phyloP scores from a whole-genome alignment of 805 yeast species.

The Debaryomyces prosopidis region DNA sequence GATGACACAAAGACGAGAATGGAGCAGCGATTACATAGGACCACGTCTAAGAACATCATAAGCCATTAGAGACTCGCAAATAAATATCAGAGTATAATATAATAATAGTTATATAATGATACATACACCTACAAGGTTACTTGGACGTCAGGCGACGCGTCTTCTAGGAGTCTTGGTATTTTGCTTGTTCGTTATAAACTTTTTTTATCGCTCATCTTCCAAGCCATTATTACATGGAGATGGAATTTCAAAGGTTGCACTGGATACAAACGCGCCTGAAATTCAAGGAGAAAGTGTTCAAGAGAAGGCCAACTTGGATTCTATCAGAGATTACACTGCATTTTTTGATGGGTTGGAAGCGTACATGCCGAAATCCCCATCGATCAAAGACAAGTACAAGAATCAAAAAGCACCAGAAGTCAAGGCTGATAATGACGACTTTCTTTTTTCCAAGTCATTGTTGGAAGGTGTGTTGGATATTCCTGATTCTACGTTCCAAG shows the following conservation, averaged over 20 bases:
- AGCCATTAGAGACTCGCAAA: not conserved
- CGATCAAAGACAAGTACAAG: slow-evolving; percentile 44
- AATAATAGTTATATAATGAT: no score
- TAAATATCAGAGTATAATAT: not conserved
- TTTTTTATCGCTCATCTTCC: no score
- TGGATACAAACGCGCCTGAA: no score
- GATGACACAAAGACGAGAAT: not conserved
- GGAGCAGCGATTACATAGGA: not conserved
- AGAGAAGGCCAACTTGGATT: not conserved
- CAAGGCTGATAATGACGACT: slow-evolving; percentile 39
- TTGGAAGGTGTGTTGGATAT: slow-evolving; percentile 44
- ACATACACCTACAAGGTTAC: no score
- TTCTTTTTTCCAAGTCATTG: slow-evolving; percentile 48
- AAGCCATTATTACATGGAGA: no score
- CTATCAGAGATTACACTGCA: slow-evolving; percentile 22
- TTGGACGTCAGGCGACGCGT: no score
- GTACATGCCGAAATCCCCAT: slow-evolving; percentile 37
- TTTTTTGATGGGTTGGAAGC: slow-evolving; percentile 34
- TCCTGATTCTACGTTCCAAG: slow-evolving; percentile 29
- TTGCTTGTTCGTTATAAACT: no score
- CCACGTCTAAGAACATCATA: not conserved
- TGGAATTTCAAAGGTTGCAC: no score
- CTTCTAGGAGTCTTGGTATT: no score
- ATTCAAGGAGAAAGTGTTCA: no score
- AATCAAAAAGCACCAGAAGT: slow-evolving; percentile 44